phyloP scores from a whole-genome alignment of 208 protist genomes.

The Leishmania tropica region DNA sequence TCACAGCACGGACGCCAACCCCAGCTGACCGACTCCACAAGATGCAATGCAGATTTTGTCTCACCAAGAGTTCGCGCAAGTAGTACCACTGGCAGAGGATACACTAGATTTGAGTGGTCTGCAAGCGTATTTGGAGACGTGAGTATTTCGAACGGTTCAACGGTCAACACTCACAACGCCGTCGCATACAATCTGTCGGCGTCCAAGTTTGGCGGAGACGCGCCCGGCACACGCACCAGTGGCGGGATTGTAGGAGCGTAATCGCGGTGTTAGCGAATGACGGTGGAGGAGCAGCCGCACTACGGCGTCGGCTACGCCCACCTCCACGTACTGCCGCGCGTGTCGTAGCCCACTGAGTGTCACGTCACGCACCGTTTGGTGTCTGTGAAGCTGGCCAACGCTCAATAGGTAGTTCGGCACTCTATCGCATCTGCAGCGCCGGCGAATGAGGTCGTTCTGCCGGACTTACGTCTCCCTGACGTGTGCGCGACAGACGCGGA shows the following conservation, averaged over 20 bases:
- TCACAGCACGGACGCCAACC: neutral
- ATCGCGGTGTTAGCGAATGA: slow-evolving; percentile 50
- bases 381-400: slow-evolving; percentile 31
- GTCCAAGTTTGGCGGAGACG: slow-evolving; percentile 45
- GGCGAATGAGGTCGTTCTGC: slow-evolving; percentile 44
- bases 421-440: slow-evolving; percentile 31
- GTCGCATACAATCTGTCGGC: slow-evolving; percentile 38
- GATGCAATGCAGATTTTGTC: neutral
- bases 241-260: slow-evolving; percentile 29
- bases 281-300: slow-evolving; percentile 47
- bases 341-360: slow-evolving; percentile 6
- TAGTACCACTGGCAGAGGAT: slow-evolving; percentile 8
- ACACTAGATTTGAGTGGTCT: slow-evolving; percentile 54
- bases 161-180: slow-evolving; percentile 54
- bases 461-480: slow-evolving; percentile 51
- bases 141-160: slow-evolving; percentile 40
- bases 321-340: slow-evolving; percentile 33
- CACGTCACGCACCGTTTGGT: slow-evolving; percentile 51
- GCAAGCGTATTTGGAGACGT: slow-evolving; percentile 33
- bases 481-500: slow-evolving; percentile 27
- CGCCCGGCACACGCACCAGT: slow-evolving; percentile 23
- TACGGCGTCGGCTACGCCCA: slow-evolving; percentile 60
- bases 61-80: neutral
- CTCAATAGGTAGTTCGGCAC: slow-evolving; percentile 27
- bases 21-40: neutral